Base-by-base conservation (phyloP, 177 flowering plant species). In the Vitis hybrid region DNA sequence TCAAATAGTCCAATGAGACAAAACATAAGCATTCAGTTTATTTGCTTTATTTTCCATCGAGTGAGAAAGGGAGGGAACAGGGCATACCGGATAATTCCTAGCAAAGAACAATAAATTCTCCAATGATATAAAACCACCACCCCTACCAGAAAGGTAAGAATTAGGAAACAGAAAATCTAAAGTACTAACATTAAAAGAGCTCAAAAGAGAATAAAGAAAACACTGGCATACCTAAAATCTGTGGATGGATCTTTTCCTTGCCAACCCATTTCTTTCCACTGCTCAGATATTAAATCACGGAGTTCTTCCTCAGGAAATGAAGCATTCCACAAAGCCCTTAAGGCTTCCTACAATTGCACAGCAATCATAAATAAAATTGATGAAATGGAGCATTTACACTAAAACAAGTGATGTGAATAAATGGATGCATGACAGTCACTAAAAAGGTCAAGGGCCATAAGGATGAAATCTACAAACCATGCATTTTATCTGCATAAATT, bases 231-330 rank as follows among this genome's bases (percentile, higher is more conserved):
- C 99, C 99, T 85, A 75, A 96, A 96, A 80, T 96, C 99, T 54
- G 99, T 91, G 50, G 98, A 88, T 76, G 99, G 99, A 75, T 96
- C 99, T 79, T 96, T 96, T 73, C 99, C 99, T 81, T 96, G 99
- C 99, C 99, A 96, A 58, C 99, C 99, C 99, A 96, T 96, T 84
- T 91, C 98, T 82, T 95, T 95, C 99, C 99, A 95, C 78, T 93
- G 97, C 72, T 95, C 99, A 79, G 99, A 93, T 84, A 93, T 86
- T 70, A 95, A 84, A 69, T 84, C 93, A 77, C 52, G 82, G 58
- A 95, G 97, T 80, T 91, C 90, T 77, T 91, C 93, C 57, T 76
- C 97, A 61, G 99, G 99, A 80, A 88, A 96, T 56, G 99, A 90
- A 82, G 90, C 90, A 77, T 76, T 70, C 99, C 99, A 96, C 54